Evolutionary conservation across 2,329 filamentous ascomycete species (phyloP).

Genomic region (Fusarium nanum): DNA sequence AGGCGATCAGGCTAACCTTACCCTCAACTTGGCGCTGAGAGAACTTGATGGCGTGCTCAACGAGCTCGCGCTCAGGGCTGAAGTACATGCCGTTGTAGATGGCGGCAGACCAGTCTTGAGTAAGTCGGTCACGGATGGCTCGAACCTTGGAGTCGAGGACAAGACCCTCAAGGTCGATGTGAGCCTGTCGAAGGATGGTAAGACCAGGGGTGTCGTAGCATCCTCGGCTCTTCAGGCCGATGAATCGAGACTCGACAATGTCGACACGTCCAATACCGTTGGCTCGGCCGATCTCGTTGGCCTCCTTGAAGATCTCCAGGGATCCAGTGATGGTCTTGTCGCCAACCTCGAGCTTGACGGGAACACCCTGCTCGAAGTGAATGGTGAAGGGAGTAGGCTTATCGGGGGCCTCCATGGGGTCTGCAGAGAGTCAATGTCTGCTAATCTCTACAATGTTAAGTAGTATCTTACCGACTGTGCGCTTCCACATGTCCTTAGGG

Average conservation of each 20-base stretch:
- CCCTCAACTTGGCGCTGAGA: slow-evolving; percentile 64
- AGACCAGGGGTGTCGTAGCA: slow-evolving; percentile 30
- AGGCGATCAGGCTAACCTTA: slow-evolving; percentile 46
- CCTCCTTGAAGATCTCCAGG: slow-evolving; percentile 72
- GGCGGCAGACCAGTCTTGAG: slow-evolving; percentile 60
- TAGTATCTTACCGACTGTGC: slow-evolving; percentile 52
- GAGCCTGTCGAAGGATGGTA: slow-evolving; percentile 44
- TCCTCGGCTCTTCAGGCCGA: slow-evolving; percentile 35
- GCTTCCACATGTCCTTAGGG: slow-evolving; percentile 78
- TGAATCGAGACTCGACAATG: slow-evolving; percentile 38
- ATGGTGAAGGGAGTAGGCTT: slow-evolving; percentile 73
- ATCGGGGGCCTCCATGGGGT: slow-evolving; percentile 72
- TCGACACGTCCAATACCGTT: slow-evolving; percentile 39
- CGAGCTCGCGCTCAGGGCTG: slow-evolving; percentile 63
- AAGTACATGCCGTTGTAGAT: slow-evolving; percentile 57
- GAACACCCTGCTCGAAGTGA: slow-evolving; percentile 74
- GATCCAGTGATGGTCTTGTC: slow-evolving; percentile 70
- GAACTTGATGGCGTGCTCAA: slow-evolving; percentile 70
- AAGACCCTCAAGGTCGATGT: slow-evolving; percentile 64
- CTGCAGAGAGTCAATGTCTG: slow-evolving; percentile 39
- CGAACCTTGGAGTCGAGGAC: slow-evolving; percentile 66
- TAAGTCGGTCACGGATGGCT: slow-evolving; percentile 64
- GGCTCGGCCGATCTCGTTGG: slow-evolving; percentile 59
- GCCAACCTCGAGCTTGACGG: slow-evolving; percentile 68
- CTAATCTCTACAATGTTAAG: rapidly evolving